phyloP scores from a whole-genome alignment of 495 filamentous ascomycete species.

The Chaetomium fimeti region DNA sequence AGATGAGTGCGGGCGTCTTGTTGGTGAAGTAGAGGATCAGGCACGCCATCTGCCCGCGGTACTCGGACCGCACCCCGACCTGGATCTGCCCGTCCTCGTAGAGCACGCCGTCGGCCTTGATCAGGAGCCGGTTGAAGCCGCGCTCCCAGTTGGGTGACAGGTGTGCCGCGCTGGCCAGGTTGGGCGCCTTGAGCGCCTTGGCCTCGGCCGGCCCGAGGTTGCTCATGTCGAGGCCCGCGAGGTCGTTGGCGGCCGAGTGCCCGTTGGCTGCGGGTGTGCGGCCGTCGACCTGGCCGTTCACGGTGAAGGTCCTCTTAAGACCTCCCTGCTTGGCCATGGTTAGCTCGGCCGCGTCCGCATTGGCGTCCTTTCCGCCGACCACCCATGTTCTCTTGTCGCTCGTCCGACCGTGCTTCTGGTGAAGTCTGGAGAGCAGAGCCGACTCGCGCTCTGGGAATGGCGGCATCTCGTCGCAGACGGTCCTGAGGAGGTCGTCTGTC shows the following conservation, averaged over 20 bases:
- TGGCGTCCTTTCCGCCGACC: slow-evolving; percentile 90
- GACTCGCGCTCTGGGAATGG: slow-evolving; percentile 95
- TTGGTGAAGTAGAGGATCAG: slow-evolving; percentile 95
- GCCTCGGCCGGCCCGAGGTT: slow-evolving; percentile 53
- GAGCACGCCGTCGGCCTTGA: slow-evolving; percentile 78
- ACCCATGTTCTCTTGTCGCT: slow-evolving; percentile 96
- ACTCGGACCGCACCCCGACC: slow-evolving; percentile 88
- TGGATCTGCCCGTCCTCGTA: slow-evolving; percentile 96
- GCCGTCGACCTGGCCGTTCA: slow-evolving; percentile 54
- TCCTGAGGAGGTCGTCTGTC: slow-evolving; percentile 88
- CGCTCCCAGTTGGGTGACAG: slow-evolving; percentile 91
- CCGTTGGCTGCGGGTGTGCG: slow-evolving; percentile 58
- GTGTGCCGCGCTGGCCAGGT: slow-evolving; percentile 89
- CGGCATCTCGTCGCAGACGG: slow-evolving; percentile 98
- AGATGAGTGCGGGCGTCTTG: slow-evolving; percentile 77
- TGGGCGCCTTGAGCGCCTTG: slow-evolving; percentile 62
- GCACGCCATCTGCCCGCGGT: slow-evolving; percentile 88
- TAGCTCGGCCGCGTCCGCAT: slow-evolving; percentile 75
- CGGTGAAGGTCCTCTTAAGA: slow-evolving; percentile 80
- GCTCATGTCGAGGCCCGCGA: slow-evolving; percentile 78
- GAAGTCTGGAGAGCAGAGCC: slow-evolving; percentile 84
- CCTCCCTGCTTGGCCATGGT: slow-evolving; percentile 77
- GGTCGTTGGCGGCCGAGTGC: slow-evolving; percentile 54
- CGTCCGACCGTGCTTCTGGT: slow-evolving; percentile 86
- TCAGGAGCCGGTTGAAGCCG: slow-evolving; percentile 82